A percentile compares a stretch with the other conserved stretches of the same genome.
phyloP scores from a whole-genome alignment of 352 stramenopile genomes.

The Pythium aquatile region DNA sequence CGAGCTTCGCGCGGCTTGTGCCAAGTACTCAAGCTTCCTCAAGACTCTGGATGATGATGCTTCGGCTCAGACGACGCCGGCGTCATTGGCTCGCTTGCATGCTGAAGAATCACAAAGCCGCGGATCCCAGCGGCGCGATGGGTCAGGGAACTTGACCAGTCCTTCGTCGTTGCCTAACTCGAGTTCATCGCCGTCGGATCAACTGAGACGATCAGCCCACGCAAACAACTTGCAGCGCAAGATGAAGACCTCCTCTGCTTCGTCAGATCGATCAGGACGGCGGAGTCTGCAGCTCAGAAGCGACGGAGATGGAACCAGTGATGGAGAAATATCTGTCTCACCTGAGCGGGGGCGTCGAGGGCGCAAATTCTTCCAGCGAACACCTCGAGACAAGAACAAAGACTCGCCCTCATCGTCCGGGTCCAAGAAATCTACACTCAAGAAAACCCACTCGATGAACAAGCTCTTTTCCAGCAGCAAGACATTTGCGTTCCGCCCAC shows the following conservation, averaged over 20 bases:
- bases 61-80: conserved; percentile 1
- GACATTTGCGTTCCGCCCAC: conserved; percentile 8
- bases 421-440: not conserved
- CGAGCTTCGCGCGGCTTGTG: conserved; percentile 53
- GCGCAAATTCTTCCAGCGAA: conserved; percentile 18
- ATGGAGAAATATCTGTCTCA: conserved; percentile 13
- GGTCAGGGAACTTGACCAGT: not conserved
- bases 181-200: not conserved
- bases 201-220: too few relatives aligned
- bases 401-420: not conserved
- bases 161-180: not conserved
- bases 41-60: conserved; percentile 23
- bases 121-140: not conserved
- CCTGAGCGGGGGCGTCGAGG: not conserved
- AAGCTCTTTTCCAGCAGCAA: conserved; percentile 29
- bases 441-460: conserved; percentile 18
- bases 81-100: not conserved
- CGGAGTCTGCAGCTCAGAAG: not conserved
- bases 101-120: conserved; percentile 1
- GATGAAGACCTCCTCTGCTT: not conserved
- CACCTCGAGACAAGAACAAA: conserved; percentile 2
- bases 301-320: conserved; percentile 11
- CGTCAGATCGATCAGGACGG: not conserved
- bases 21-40: conserved; percentile 41
- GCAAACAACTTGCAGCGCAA: too few relatives aligned